Base-by-base conservation (phyloP, 257 asterid genomes). In the Primulina huaijiensis region DNA sequence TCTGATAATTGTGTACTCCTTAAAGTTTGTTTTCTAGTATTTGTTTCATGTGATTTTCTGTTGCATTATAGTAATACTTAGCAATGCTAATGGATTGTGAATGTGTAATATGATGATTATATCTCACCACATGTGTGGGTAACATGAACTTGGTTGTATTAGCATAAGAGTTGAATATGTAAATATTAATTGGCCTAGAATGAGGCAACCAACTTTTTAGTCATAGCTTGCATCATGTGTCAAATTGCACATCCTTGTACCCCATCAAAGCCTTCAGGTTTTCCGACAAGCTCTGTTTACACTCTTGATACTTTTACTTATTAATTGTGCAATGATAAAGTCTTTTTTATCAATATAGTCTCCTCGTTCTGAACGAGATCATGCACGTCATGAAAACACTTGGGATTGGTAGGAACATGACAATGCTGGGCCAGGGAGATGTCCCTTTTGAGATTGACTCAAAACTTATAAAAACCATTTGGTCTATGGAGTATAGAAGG, bases 101-200 rank as follows among this genome's bases (percentile, higher is more conserved):
- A 72, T 59, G 55, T 23, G 70, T 52, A 17, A 37, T 23, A 27
- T 69, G 29, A 31, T 20, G 55, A 61, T 16, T 43, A 65, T 69
- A 2, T 57, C 62, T 65, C 65, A 16, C 21, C 27, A 11, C 33
- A 21, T 50, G 5, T 62, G 50, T 4, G 5, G 6, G 21, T 16
- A 33, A 50, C 57, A 17, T n/a, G 67, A 37, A 43, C 14, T 61
- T 46, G 46, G 61, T 46, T 25, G 50, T 10, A 40, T 11, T 11
- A 40, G 50, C 7, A 40, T 23, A 23, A 19, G 25, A 6, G 33
- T 50, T 21, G 7, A 14, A 19, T 70, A 27, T 62, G 5, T 27
- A 17, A 40, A 27, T 40, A 30, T 16, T 3, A 25, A 17, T 37
- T 12, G 23, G 14, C 23, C 33, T 16, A 10, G 2, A 62, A 23